Conservation (phyloP, 2,329 filamentous ascomycete species). For the Pestalotiopsis sp. region DNA sequence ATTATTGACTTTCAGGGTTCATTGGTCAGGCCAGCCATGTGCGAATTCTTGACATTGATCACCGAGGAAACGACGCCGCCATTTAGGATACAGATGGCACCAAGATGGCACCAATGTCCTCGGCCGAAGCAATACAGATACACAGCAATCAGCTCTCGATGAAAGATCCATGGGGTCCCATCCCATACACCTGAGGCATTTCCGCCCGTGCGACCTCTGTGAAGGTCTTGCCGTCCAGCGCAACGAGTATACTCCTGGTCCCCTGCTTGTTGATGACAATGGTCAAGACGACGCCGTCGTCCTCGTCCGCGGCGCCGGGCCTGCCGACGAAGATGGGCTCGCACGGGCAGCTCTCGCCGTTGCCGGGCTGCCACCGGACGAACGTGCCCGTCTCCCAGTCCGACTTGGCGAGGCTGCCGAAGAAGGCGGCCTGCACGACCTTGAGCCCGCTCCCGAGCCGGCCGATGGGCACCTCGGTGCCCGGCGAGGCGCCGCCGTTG, state of each 20-base stretch:
- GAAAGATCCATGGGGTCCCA: slow-evolving; percentile 17
- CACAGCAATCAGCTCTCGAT: slow-evolving; percentile 14
- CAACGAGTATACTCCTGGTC: slow-evolving; percentile 20
- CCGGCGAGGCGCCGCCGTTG: slow-evolving; percentile 17
- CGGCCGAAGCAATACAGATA: background rate
- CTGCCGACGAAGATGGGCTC: slow-evolving; percentile 21
- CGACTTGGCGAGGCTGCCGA: slow-evolving; percentile 19
- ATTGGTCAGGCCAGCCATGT: too few relatives aligned
- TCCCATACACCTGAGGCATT: slow-evolving; percentile 19
- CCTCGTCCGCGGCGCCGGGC: slow-evolving; percentile 18
- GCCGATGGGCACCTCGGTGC: slow-evolving; percentile 20
- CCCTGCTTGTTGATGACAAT: slow-evolving; percentile 19
- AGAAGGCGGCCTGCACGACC: slow-evolving; percentile 16
- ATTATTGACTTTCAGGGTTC: too few relatives aligned
- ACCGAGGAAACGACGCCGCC: too few relatives aligned
- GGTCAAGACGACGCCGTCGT: slow-evolving; percentile 20
- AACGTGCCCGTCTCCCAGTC: slow-evolving; percentile 21
- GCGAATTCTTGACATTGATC: too few relatives aligned
- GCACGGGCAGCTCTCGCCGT: slow-evolving; percentile 17
- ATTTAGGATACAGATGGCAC: background rate
- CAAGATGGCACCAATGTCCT: background rate
- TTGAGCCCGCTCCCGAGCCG: slow-evolving; percentile 13
- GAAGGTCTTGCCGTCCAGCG: slow-evolving; percentile 20
- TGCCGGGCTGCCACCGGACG: slow-evolving; percentile 17
- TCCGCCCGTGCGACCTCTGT: slow-evolving; percentile 19